Evolutionary conservation across 1,284 basidiomycete species (phyloP), one percentile per base, ranked within the genome.

Genomic region (Cutaneotrichosporon cutaneum): DNA sequence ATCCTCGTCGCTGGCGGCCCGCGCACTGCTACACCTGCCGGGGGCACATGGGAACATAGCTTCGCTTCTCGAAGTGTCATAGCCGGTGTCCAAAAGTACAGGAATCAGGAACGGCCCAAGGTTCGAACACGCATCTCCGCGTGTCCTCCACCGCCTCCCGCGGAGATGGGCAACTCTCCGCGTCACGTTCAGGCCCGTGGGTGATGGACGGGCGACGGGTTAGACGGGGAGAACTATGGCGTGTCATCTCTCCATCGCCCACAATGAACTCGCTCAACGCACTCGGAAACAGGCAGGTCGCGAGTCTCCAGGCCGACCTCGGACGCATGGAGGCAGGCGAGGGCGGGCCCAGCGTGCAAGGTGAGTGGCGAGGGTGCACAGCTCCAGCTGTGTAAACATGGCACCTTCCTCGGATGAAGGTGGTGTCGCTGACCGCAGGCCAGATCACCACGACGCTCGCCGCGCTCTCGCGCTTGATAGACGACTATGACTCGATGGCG

Each of bases 401-500:
- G 11, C 24, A 8, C 24, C 13, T 16, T 39, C 10, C n/a, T n/a
- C n/a, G n/a, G n/a, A n/a, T n/a, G 36, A 13, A 14, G 21, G 21
- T n/a, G 2, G n/a, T 22, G 51, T 26, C 11, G 45, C 32, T 48
- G 24, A 59, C 54, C 60, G 62, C 66, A 95, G 93, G 93, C 77
- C 94, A 96, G 84, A 92, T 97, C 80, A 90, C 90, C 36, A 93
- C 94, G 30, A 93, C 92, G 16, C 82, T 98, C 21, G 86, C 91
- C n/a, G 92, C 92, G 2, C 88, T 97, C 83, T 87, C 90, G 59
- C 83, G 94, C 60, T 92, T 94, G 59, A 87, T 96, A 66, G 93
- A 96, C 70, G 94, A 98, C 74, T 97, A 95, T 74, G 94, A 96
- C 73, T 89, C 90, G 13, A 93, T 97, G 90, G 91, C 90, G 0